Evolutionary conservation across 352 stramenopile species (phyloP).

Genomic region (Peronospora farinosa): DNA sequence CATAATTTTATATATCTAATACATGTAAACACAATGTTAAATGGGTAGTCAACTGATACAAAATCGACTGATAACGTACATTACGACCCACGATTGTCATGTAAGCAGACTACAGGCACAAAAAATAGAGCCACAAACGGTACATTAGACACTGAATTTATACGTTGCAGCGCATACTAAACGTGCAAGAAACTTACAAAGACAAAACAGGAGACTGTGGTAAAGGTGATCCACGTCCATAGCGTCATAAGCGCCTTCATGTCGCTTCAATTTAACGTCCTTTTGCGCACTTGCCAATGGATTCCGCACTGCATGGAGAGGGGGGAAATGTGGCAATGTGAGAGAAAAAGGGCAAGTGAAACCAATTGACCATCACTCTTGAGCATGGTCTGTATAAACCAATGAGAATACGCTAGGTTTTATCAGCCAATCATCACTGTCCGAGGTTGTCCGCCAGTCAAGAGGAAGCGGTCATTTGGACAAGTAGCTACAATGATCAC

Average conservation of each 20-base stretch:
- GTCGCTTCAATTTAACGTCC: neutral
- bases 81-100: conserved; percentile 52
- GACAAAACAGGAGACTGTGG: conserved; percentile 43
- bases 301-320: conserved; percentile 10
- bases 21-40: neutral
- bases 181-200: conserved; percentile 41
- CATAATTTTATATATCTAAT: conserved; percentile 67
- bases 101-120: conserved; percentile 36
- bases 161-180: neutral
- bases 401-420: neutral
- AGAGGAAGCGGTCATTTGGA: conserved; percentile 2
- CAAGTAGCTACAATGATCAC: conserved; percentile 6
- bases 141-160: neutral
- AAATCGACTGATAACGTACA: conserved; percentile 15
- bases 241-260: conserved; percentile 30
- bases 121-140: neutral
- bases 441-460: conserved; percentile 24
- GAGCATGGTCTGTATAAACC: neutral
- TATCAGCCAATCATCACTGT: conserved; percentile 17
- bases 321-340: conserved; percentile 3
- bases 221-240: conserved; percentile 48
- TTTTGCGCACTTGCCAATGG: neutral
- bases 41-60: no score
- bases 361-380: conserved; percentile 8
- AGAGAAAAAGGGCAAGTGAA: conserved; percentile 2